Percentiles rank a stretch among this genome's conserved stretches.
These are phyloP conservation scores for Hypoxylon sp. DNA, from an alignment of 2,329 filamentous ascomycete species.

Conservation along the genomic window DNA sequence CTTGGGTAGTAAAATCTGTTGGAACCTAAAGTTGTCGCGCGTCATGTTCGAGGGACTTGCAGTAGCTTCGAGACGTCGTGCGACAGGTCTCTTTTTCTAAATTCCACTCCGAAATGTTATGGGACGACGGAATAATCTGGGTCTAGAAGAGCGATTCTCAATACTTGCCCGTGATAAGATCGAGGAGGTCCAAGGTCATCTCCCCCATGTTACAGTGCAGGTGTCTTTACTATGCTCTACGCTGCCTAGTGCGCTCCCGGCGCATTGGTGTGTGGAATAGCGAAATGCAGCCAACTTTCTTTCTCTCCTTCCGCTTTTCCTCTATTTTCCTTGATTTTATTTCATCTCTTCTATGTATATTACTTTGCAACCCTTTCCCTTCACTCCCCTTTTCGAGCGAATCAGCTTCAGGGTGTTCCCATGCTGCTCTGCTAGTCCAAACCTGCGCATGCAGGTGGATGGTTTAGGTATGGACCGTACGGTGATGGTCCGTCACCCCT, in stretches of 20 bases:
- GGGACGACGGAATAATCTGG: constrained; percentile 3
- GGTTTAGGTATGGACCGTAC: constrained; percentile 40
- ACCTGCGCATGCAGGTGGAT: constrained; percentile 46
- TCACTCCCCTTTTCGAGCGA: constrained; percentile 37
- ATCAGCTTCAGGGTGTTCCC: constrained; percentile 40
- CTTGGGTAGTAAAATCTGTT: constrained; percentile 15
- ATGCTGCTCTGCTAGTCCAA: constrained; percentile 22
- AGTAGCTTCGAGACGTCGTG: constrained; percentile 28
- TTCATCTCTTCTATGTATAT: constrained; percentile 20
- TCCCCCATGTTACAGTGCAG: constrained; percentile 35
- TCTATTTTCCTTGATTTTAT: constrained; percentile 33
- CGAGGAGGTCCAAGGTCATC: constrained; percentile 11
- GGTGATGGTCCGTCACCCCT: constrained; percentile 33
- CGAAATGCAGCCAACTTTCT: constrained; percentile 23
- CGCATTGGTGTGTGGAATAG: constrained; percentile 46
- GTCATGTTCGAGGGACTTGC: constrained; percentile 23
- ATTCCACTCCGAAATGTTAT: neutral
- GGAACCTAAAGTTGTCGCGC: constrained; percentile 13
- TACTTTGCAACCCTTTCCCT: constrained; percentile 27
- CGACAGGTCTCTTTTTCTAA: constrained; percentile 6
- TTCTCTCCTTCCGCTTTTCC: constrained; percentile 18
- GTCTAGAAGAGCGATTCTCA: constrained; percentile 6
- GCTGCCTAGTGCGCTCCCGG: constrained; percentile 46
- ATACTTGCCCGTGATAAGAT: constrained; percentile 10
- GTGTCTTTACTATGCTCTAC: constrained; percentile 31